Evolutionary conservation across 805 yeast species (phyloP).

Genomic region (Yamadazyma endophytica): DNA sequence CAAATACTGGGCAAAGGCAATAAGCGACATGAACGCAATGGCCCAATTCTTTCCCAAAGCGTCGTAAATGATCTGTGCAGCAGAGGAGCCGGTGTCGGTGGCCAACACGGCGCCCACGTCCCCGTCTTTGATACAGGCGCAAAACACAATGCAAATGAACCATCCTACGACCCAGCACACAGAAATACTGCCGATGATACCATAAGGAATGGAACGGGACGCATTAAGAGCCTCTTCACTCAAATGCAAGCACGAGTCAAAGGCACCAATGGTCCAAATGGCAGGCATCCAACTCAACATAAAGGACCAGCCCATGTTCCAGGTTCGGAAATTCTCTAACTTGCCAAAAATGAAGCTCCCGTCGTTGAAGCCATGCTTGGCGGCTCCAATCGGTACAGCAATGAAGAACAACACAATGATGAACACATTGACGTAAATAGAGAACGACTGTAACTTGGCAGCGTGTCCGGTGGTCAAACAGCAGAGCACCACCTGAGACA

Average conservation of each 20-base stretch:
- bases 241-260: conserved; percentile 70
- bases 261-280: conserved; percentile 73
- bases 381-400: conserved; percentile 61
- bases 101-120: conserved; percentile 37
- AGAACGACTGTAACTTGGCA: conserved; percentile 56
- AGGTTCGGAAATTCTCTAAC: conserved; percentile 46
- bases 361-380: conserved; percentile 19
- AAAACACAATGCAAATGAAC: conserved; percentile 47
- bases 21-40: conserved; percentile 55
- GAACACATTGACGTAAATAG: conserved; percentile 51
- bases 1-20: conserved; percentile 57
- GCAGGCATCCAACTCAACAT: conserved; percentile 60
- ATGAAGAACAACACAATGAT: conserved; percentile 53
- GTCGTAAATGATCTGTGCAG: conserved; percentile 62
- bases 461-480: conserved; percentile 53
- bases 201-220: conserved; percentile 58
- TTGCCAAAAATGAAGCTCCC: conserved; percentile 50
- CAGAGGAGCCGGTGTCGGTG: conserved; percentile 52
- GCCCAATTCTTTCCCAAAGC: conserved; percentile 65
- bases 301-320: conserved; percentile 42
- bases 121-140: conserved; percentile 51
- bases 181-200: conserved; percentile 56
- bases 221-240: conserved; percentile 68
- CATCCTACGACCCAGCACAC: conserved; percentile 59
- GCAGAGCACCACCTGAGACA: conserved; percentile 50